These are phyloP conservation scores for Neurospora africana DNA, from an alignment of 495 filamentous ascomycete species.

Conservation along the genomic window DNA sequence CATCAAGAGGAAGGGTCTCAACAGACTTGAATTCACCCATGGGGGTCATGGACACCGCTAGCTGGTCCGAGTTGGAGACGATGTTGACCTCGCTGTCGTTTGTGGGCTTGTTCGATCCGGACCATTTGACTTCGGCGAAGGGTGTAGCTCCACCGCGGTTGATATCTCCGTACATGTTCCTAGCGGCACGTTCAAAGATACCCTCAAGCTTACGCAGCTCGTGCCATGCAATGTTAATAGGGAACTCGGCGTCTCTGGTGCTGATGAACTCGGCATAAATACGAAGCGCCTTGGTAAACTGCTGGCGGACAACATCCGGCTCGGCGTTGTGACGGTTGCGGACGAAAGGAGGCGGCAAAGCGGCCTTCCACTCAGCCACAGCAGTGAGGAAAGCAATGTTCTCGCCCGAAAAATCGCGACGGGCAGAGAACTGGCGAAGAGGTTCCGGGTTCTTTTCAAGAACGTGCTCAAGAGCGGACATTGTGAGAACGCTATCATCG, in stretches of 20 bases:
- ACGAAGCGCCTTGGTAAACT: constrained; percentile 43
- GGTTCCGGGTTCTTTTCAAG: constrained; percentile 43
- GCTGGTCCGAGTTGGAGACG: not conserved
- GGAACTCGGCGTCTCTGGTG: constrained; percentile 46
- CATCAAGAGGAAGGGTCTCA: not conserved
- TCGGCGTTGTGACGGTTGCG: constrained; percentile 9
- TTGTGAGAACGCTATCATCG: constrained; percentile 38
- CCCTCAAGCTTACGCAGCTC: constrained; percentile 21
- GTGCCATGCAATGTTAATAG: constrained; percentile 46
- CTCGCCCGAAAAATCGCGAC: constrained; percentile 55
- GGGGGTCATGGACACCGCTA: not conserved
- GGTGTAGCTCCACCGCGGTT: constrained; percentile 8
- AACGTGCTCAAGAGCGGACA: constrained; percentile 49
- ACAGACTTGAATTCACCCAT: not conserved
- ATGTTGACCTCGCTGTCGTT: constrained; percentile 12
- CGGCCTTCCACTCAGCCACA: constrained; percentile 44
- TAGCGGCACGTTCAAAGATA: constrained; percentile 23
- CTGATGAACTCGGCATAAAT: constrained; percentile 50
- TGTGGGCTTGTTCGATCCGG: not conserved
- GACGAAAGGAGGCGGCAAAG: constrained; percentile 12
- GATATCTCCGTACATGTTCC: constrained; percentile 8
- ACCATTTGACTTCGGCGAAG: constrained; percentile 13
- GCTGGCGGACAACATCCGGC: constrained; percentile 18
- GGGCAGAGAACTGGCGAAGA: constrained; percentile 50
- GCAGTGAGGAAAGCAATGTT: constrained; percentile 56